These are phyloP conservation scores for Saccharum hybrid DNA, from an alignment of 202 grass and related monocot species.

Conservation along the genomic window DNA sequence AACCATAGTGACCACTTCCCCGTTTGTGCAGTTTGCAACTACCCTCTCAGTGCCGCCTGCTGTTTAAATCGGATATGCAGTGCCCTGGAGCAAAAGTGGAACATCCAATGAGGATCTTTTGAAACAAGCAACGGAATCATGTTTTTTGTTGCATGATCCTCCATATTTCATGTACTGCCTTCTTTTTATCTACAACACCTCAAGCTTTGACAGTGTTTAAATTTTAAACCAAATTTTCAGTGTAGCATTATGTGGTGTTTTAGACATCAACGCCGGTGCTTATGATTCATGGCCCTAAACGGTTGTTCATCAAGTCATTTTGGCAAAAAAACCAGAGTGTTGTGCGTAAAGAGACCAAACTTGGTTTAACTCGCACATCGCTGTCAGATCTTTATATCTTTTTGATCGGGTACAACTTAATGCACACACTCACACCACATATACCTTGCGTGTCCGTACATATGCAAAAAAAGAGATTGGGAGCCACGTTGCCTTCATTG, in stretches of 20 bases:
- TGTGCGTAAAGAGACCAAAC: not conserved
- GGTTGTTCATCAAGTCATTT: not conserved
- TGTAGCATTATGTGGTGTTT: not conserved
- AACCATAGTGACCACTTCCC: conserved; percentile 18
- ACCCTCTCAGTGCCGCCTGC: conserved; percentile 87
- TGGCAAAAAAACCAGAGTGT: not conserved
- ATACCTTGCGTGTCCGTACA: no score
- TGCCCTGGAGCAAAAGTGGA: conserved; percentile 88
- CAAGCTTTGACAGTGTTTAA: not conserved
- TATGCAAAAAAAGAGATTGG: no score
- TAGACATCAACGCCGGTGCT: not conserved
- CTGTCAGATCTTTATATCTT: no score
- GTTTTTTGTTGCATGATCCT: not conserved
- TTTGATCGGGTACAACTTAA: no score
- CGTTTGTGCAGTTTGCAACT: conserved; percentile 71
- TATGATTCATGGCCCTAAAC: not conserved
- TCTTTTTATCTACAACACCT: not conserved
- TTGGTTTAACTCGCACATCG: not conserved
- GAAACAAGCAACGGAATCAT: conserved; percentile 5
- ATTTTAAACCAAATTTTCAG: not conserved
- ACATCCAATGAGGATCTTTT: conserved; percentile 63
- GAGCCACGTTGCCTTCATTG: no score
- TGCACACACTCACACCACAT: no score
- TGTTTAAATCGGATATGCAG: conserved; percentile 89
- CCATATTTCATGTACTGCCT: not conserved